Conservation (phyloP, 441 rosid genomes). For the Sinapis alba region DNA sequence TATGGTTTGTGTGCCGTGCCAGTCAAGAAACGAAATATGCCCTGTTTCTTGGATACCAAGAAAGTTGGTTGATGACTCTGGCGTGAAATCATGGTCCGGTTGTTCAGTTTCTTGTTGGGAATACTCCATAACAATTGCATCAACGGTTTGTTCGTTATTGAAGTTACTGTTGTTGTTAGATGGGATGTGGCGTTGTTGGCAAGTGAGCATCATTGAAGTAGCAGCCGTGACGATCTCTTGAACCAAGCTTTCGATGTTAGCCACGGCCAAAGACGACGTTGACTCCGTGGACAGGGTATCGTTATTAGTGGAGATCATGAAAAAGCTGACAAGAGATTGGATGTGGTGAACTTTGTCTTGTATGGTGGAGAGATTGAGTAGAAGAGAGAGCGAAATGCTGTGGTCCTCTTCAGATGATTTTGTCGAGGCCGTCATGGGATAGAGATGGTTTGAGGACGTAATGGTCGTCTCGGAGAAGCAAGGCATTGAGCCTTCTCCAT, state of each 20-base stretch:
- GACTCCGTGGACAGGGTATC: constrained; percentile 41
- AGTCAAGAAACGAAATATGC: constrained; percentile 39
- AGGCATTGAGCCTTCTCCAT: constrained; percentile 27
- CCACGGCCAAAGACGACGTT: constrained; percentile 49
- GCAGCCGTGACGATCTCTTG: constrained; percentile 66
- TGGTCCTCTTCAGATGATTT: constrained; percentile 12
- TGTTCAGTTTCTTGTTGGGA: constrained; percentile 27
- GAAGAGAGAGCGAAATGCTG: constrained; percentile 50
- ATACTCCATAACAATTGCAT: constrained; percentile 30
- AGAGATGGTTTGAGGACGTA: constrained; percentile 12
- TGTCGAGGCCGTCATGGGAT: constrained; percentile 17
- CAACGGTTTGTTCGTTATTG: not conserved
- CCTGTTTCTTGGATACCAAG: constrained; percentile 40
- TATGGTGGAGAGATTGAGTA: constrained; percentile 56
- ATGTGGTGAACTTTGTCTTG: constrained; percentile 66
- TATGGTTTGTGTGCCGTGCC: constrained; percentile 39
- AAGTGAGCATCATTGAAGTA: constrained; percentile 64
- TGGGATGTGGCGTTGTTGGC: constrained; percentile 56
- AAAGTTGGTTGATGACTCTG: constrained; percentile 16
- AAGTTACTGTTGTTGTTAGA: constrained; percentile 18
- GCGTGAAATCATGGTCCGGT: constrained; percentile 26
- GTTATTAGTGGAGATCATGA: constrained; percentile 43
- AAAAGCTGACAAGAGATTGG: constrained; percentile 54
- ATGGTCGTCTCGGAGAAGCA: constrained; percentile 23
- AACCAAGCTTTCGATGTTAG: constrained; percentile 52